Base-by-base conservation (phyloP, 164 flowering plant species). In the Liriodendron chinense region DNA sequence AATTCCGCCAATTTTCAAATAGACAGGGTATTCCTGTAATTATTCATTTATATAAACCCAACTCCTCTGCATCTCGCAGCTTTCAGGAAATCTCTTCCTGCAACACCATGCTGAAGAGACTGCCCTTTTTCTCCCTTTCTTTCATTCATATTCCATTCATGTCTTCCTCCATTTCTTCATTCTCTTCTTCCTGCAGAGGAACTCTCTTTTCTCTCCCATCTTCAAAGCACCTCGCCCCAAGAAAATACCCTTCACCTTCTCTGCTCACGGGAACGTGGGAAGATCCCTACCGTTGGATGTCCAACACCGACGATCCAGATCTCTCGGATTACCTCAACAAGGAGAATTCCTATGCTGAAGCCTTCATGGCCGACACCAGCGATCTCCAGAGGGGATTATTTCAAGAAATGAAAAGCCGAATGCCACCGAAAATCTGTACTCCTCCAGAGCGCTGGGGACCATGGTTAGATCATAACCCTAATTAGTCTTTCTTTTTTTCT, bases 231-330 rank as follows among this genome's bases (percentile, higher is more conserved):
- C 93, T 71, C 94, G 94, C 1, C 88, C 98, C 5, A 93, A 93
- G 81, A 87, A 85, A 66, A 78, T 87, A n/a, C 96, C 97, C 2
- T 91, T 84, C 82, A 76, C 77, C 1, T 87, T 82, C 74, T 80
- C 94, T 3, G 87, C 84, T 25, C 97, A 93, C 73, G 96, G 94
- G 7, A 69, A 77, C 85, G 26, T 90, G 91, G 94, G 78, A 86
- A 65, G 99, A 95, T 74, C 96, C 96, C 20, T 93, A 86, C 86
- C 90, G 83, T 75, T 95, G 98, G 99, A 95, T 95, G 98, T 82
- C 86, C 72, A 83, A 93, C 80, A 78, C 80, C 68, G 47, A 84
- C 23, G 98, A 95, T 82, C 97, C 98, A 1, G 94, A 90, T 76
- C 82, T 93, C 43, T 43, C 81, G 8, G 72, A 74, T n/a, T 84